These are phyloP conservation scores for Porphyrellus cyaneotinctus DNA, from an alignment of 768 basidiomycete genomes.

Conservation along the genomic window DNA sequence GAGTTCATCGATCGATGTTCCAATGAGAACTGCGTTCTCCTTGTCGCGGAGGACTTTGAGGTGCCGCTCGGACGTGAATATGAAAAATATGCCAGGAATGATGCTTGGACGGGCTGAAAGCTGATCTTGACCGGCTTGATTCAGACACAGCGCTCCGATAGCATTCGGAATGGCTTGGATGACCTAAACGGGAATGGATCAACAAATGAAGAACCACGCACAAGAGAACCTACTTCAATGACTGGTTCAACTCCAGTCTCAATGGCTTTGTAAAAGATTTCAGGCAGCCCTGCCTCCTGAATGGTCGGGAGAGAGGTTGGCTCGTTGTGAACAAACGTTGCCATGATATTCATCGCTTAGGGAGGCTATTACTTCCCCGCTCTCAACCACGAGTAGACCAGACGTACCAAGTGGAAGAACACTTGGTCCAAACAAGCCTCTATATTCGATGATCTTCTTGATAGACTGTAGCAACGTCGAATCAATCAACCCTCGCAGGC, in stretches of 20 bases:
- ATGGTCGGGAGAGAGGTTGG: slow-evolving; percentile 91
- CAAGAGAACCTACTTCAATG: slow-evolving; percentile 60
- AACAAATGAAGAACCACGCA: not conserved
- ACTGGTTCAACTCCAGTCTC: slow-evolving; percentile 82
- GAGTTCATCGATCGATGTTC: slow-evolving; percentile 90
- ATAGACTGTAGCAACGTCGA: slow-evolving; percentile 78
- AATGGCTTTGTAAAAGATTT: slow-evolving; percentile 82
- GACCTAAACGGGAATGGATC: slow-evolving; percentile 47
- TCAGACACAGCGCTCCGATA: slow-evolving; percentile 93
- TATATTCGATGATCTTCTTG: slow-evolving; percentile 82
- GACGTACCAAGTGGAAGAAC: slow-evolving; percentile 78
- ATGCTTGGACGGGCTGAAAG: slow-evolving; percentile 73
- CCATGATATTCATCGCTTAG: slow-evolving; percentile 85
- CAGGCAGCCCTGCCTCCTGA: slow-evolving; percentile 88
- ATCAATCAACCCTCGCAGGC: slow-evolving; percentile 91
- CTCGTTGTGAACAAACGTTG: slow-evolving; percentile 97
- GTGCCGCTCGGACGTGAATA: slow-evolving; percentile 83
- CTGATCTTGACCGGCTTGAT: slow-evolving; percentile 82
- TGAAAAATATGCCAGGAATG: slow-evolving; percentile 78
- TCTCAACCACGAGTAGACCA: not conserved
- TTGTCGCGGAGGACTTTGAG: slow-evolving; percentile 85
- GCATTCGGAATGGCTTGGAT: slow-evolving; percentile 93
- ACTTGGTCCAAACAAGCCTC: slow-evolving; percentile 80
- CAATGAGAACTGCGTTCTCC: slow-evolving; percentile 87
- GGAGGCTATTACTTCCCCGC: slow-evolving; percentile 8